These are phyloP conservation scores for Platanthera zijinensis DNA, from an alignment of 106 monocot genomes.

Conservation along the genomic window DNA sequence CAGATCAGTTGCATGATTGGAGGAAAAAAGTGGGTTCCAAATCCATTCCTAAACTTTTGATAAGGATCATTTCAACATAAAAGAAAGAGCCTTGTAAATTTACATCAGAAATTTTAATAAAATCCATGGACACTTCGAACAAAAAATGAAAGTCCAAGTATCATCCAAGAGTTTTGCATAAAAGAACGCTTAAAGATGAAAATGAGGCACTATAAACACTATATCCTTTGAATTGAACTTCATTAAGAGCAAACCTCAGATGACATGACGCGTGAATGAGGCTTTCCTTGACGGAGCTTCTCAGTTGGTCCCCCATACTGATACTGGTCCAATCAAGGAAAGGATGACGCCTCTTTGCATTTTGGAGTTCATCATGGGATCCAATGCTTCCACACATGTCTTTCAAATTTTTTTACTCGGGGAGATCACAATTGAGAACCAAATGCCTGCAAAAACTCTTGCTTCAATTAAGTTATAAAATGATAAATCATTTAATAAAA, in stretches of 20 bases:
- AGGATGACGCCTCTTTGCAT: constrained; percentile 52
- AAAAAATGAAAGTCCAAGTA: not conserved
- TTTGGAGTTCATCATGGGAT: constrained; percentile 99
- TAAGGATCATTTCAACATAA: not conserved
- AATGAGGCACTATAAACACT: not conserved
- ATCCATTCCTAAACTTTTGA: not conserved
- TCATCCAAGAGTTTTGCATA: not conserved
- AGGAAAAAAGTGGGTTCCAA: not conserved
- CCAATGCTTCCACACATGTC: constrained; percentile 93
- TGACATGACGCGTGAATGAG: constrained; percentile 39
- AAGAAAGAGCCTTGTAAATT: not conserved
- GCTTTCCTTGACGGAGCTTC: constrained; percentile 97
- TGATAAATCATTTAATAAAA: too few relatives aligned
- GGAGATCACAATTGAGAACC: not conserved
- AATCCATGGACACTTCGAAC: not conserved
- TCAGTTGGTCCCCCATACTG: constrained; percentile 98
- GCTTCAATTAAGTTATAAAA: too few relatives aligned
- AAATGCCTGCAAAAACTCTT: too few relatives aligned
- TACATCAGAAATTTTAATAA: not conserved
- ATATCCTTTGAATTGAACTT: not conserved
- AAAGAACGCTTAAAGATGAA: not conserved
- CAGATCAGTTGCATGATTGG: not conserved
- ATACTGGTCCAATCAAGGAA: constrained; percentile 97
- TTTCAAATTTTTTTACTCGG: not conserved
- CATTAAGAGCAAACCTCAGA: constrained; percentile 48